Evolutionary conservation across 2,329 filamentous ascomycete genomes (phyloP).

Genomic region (Epicoccum nigrum): DNA sequence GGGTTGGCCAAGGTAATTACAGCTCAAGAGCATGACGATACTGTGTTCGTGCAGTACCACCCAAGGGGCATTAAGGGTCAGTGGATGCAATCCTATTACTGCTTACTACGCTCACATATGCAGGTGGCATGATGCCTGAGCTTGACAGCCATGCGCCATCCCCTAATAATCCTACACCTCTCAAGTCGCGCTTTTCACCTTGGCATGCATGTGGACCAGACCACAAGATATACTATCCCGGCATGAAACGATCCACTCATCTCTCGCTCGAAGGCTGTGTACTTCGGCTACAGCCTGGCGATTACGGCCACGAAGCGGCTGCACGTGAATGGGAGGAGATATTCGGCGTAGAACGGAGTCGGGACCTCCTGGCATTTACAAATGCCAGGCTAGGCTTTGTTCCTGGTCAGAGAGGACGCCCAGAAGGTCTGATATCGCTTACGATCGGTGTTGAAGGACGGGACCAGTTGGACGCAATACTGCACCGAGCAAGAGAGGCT

Average conservation of each 20-base stretch:
- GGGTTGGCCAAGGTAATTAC: slow-evolving; percentile 49
- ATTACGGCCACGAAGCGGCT: slow-evolving; percentile 46
- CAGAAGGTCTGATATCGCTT: slow-evolving; percentile 49
- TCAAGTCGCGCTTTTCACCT: slow-evolving; percentile 49
- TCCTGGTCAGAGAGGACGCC: slow-evolving; percentile 36
- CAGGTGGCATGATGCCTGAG: slow-evolving; percentile 53
- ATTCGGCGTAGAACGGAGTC: slow-evolving; percentile 51
- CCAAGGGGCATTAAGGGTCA: slow-evolving; percentile 51
- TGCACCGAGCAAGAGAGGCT: slow-evolving; percentile 38
- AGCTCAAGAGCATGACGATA: slow-evolving; percentile 41
- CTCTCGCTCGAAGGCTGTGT: slow-evolving; percentile 46
- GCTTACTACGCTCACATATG: slow-evolving; percentile 1
- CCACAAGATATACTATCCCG: slow-evolving; percentile 42
- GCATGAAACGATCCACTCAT: slow-evolving; percentile 47
- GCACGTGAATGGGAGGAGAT: slow-evolving; percentile 50
- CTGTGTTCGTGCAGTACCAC: slow-evolving; percentile 52
- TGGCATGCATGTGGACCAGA: slow-evolving; percentile 54
- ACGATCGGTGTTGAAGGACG: slow-evolving; percentile 48
- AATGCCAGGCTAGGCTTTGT: slow-evolving; percentile 48
- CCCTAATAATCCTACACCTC: slow-evolving; percentile 46
- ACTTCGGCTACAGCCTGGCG: slow-evolving; percentile 47
- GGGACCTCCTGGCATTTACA: slow-evolving; percentile 48
- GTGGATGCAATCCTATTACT: background rate
- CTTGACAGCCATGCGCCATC: slow-evolving; percentile 49
- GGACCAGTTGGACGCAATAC: slow-evolving; percentile 39